Percentiles rank a stretch among this genome's conserved stretches.
Conservation (phyloP, 1,284 basidiomycete genomes). For the Ustilago tritici region DNA sequence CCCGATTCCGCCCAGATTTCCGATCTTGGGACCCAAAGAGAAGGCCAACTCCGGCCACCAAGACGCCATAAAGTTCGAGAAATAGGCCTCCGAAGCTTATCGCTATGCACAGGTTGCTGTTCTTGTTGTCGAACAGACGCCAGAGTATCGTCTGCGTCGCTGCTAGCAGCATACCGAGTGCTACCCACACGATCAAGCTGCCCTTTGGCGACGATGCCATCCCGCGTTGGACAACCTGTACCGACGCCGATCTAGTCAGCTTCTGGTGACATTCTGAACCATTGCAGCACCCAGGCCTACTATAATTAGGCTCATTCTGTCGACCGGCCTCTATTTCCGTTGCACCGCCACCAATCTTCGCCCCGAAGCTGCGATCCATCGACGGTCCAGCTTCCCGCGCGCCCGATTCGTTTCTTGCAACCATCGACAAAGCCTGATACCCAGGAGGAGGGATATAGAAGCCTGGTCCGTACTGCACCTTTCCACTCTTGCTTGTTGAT, state of each 20-base stretch:
- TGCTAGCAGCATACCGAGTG: slow-evolving; percentile 25
- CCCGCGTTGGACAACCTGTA: not conserved
- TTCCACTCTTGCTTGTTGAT: not conserved
- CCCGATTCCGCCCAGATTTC: not conserved
- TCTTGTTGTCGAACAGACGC: not conserved
- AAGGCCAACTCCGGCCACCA: slow-evolving; percentile 16
- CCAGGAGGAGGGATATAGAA: slow-evolving; percentile 44
- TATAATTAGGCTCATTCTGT: not conserved
- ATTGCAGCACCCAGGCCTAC: not conserved
- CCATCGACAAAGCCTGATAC: slow-evolving; percentile 10
- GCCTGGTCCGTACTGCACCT: slow-evolving; percentile 20
- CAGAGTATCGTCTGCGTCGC: slow-evolving; percentile 22
- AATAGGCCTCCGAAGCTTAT: slow-evolving; percentile 20
- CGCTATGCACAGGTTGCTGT: not conserved
- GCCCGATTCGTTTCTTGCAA: not conserved
- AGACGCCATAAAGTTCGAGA: slow-evolving; percentile 28
- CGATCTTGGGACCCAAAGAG: slow-evolving; percentile 5
- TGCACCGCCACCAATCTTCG: not conserved
- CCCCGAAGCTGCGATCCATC: not conserved
- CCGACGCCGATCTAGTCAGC: not conserved
- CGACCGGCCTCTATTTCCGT: not conserved
- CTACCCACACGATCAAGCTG: slow-evolving; percentile 14
- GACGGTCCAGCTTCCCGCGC: not conserved
- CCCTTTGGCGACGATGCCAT: not conserved
- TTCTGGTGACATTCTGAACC: not conserved